Percentiles rank a stretch among this genome's conserved stretches.
These are phyloP conservation scores for Boechera stricta DNA, from an alignment of 345 rosid genomes.

Conservation along the genomic window DNA sequence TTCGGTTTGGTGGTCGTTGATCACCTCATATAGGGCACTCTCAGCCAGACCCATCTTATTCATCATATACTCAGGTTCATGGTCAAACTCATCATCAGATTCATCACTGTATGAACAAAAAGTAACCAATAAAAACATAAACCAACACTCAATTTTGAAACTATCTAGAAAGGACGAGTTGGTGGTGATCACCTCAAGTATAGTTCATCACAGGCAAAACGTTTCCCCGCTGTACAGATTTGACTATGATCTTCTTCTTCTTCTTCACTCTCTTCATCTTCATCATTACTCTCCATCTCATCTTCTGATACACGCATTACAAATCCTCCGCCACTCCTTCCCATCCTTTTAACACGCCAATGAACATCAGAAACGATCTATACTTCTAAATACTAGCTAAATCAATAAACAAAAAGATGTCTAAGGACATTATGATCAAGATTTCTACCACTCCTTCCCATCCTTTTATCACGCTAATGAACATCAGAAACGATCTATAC, in stretches of 20 bases:
- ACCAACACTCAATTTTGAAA: neutral
- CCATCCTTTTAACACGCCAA: constrained; percentile 42
- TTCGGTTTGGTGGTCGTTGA: constrained; percentile 58
- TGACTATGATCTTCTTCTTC: constrained; percentile 44
- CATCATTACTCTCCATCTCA: constrained; percentile 57
- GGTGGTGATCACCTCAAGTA: constrained; percentile 56
- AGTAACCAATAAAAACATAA: constrained; percentile 23
- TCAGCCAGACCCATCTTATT: constrained; percentile 62
- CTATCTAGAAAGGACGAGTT: constrained; percentile 9
- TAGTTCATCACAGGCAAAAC: constrained; percentile 57
- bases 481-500: constrained; percentile 1
- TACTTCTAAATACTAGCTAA: neutral
- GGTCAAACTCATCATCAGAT: constrained; percentile 56
- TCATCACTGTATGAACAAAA: constrained; percentile 52
- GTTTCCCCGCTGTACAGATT: constrained; percentile 44
- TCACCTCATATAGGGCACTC: constrained; percentile 61
- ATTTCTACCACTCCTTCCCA: constrained; percentile 40
- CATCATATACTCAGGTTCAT: constrained; percentile 55
- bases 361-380: constrained; percentile 1
- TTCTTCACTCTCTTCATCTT: constrained; percentile 43
- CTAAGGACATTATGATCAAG: neutral
- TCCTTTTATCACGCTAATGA: constrained; percentile 38
- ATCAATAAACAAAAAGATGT: neutral
- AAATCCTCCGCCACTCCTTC: constrained; percentile 55
- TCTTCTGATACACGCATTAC: constrained; percentile 67